Percentiles rank a stretch among this genome's conserved stretches.
Conservation (phyloP, 768 basidiomycete genomes). For the Paxillus ammoniavirescens region DNA sequence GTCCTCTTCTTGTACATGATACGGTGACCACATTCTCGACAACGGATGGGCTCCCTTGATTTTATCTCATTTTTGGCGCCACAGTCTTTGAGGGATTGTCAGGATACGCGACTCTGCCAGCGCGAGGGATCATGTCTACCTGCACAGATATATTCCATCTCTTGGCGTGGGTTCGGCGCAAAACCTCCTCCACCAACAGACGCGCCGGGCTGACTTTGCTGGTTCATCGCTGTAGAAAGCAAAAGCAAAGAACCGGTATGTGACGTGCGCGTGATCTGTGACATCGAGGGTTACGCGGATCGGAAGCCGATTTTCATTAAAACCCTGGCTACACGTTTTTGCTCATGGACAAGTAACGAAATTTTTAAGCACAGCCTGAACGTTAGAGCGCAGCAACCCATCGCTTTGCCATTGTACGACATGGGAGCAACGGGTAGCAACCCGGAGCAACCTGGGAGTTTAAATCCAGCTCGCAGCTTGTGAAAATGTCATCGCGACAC, state of each 20-base stretch:
- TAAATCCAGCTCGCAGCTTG: no score
- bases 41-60: conserved; percentile 89
- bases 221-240: conserved; percentile 36
- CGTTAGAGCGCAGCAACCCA: no score
- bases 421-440: no score
- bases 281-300: background rate
- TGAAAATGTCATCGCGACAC: no score
- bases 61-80: conserved; percentile 91
- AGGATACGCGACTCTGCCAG: conserved; percentile 5
- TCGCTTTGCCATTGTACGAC: no score
- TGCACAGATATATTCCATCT: conserved; percentile 87
- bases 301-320: background rate
- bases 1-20: conserved; percentile 99
- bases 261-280: conserved; percentile 17
- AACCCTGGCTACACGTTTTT: background rate
- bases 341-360: background rate
- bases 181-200: conserved; percentile 33
- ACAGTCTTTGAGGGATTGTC: conserved; percentile 59
- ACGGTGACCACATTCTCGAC: conserved; percentile 94
- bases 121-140: conserved; percentile 44
- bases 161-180: conserved; percentile 43
- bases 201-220: conserved; percentile 31
- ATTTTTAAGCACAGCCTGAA: background rate
- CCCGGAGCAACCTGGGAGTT: no score
- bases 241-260: conserved; percentile 7